Evolutionary conservation across 2,329 filamentous ascomycete genomes (phyloP).

Genomic region (Aspergillus arachidicola): DNA sequence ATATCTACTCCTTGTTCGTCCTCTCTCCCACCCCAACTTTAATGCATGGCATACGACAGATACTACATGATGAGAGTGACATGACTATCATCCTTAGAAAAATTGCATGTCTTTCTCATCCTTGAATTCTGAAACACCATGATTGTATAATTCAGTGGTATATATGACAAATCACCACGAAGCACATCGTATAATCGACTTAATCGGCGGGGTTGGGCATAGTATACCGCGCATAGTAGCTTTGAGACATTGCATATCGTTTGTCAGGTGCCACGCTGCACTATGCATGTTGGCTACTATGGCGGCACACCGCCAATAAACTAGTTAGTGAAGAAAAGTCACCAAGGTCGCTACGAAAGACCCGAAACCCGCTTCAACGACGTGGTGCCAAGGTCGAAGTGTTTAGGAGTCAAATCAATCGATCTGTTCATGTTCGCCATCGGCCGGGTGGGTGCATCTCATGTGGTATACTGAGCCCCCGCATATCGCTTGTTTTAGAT

Average conservation of each 20-base stretch:
- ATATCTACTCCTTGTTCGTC: background rate
- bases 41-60: background rate
- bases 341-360: background rate
- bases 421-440: background rate
- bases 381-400: background rate
- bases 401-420: background rate
- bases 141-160: background rate
- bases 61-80: background rate
- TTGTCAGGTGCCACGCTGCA: conserved; percentile 3
- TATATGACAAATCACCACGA: background rate
- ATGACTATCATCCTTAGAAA: background rate
- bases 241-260: background rate
- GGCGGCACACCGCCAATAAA: background rate
- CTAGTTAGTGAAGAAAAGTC: background rate
- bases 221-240: background rate
- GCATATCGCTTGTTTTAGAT: background rate
- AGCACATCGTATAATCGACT: background rate
- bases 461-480: background rate
- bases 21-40: background rate
- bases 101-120: background rate
- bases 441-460: background rate
- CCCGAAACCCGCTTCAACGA: background rate
- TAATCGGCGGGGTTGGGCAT: background rate
- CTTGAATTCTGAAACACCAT: background rate
- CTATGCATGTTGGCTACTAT: background rate